Percentiles rank a stretch among this genome's conserved stretches.
These are phyloP conservation scores for Graphilbum ipis-grandicollis DNA, from an alignment of 2,329 filamentous ascomycete species.

Conservation along the genomic window DNA sequence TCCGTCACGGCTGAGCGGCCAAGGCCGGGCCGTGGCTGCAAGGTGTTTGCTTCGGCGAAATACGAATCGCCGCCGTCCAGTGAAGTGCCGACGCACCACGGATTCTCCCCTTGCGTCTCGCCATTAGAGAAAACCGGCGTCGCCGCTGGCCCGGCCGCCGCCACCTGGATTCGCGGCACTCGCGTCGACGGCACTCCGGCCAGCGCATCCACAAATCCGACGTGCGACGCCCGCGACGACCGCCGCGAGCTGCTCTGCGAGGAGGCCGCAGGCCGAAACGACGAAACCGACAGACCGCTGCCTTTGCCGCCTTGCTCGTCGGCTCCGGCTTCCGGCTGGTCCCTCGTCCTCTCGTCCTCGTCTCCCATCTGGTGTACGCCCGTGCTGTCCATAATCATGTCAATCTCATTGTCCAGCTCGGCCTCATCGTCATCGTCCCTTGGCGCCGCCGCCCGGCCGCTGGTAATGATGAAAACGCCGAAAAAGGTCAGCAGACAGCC, in stretches of 20 bases:
- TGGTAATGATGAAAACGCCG: slow-evolving; percentile 94
- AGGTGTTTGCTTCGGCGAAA: too few species aligned
- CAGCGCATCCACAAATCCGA: slow-evolving; percentile 24
- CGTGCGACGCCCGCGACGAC: slow-evolving; percentile 29
- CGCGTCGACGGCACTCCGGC: slow-evolving; percentile 19
- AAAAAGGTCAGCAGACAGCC: slow-evolving; percentile 87
- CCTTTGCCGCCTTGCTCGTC: slow-evolving; percentile 40
- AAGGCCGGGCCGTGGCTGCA: too few species aligned
- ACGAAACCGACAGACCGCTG: slow-evolving; percentile 8
- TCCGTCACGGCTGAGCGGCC: slow-evolving; percentile 12
- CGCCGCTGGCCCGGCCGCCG: neutral
- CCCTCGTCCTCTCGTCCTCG: too few species aligned
- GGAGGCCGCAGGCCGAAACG: slow-evolving; percentile 4
- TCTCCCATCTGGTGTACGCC: too few species aligned
- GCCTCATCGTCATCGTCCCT: slow-evolving; percentile 37
- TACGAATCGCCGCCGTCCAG: too few species aligned
- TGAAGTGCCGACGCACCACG: slow-evolving; percentile 20
- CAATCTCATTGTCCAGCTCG: too few species aligned
- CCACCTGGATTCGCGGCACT: slow-evolving; percentile 3
- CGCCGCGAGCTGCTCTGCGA: slow-evolving; percentile 13
- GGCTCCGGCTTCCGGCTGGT: slow-evolving; percentile 34
- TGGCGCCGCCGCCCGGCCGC: slow-evolving; percentile 45
- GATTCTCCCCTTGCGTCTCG: slow-evolving; percentile 18
- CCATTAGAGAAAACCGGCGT: neutral
- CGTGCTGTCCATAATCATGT: too few species aligned